These are phyloP conservation scores for Helenozyma rhizophorensis DNA, from an alignment of 805 yeast species.

Conservation along the genomic window DNA sequence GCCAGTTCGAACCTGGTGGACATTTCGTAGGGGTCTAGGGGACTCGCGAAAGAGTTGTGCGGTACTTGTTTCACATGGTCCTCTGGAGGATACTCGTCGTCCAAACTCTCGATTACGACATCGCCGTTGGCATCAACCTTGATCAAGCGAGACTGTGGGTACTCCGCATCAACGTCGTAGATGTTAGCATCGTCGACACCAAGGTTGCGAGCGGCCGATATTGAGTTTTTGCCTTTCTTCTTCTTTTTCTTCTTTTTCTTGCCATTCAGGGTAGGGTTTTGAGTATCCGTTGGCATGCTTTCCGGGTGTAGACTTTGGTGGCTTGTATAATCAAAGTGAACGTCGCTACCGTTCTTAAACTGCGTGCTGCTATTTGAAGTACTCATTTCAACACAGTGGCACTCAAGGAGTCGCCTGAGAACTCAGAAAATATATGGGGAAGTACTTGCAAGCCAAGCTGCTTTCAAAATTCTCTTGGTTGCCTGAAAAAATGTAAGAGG, in stretches of 20 bases:
- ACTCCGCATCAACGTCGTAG: conserved; percentile 55
- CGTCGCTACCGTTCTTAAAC: conserved; percentile 30
- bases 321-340: conserved; percentile 24
- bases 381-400: too few relatives aligned
- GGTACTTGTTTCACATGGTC: too few relatives aligned
- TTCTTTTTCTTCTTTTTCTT: conserved; percentile 33
- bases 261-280: conserved; percentile 7
- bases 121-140: conserved; percentile 73
- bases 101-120: conserved; percentile 62
- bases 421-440: too few relatives aligned
- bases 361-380: too few relatives aligned
- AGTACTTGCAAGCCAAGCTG: too few relatives aligned
- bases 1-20: conserved; percentile 4
- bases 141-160: conserved; percentile 68
- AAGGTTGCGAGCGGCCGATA: conserved; percentile 6
- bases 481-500: too few relatives aligned
- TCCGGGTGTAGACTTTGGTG: not conserved
- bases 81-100: conserved; percentile 19
- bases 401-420: too few relatives aligned
- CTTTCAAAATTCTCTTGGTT: too few relatives aligned
- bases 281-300: too few relatives aligned
- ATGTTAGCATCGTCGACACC: conserved; percentile 38
- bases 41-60: too few relatives aligned
- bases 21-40: not conserved
- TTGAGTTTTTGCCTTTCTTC: conserved; percentile 15